Percentiles rank a stretch among this genome's conserved stretches.
phyloP scores from a whole-genome alignment of 2,329 filamentous ascomycete species.

The Sarocladium kiliense region DNA sequence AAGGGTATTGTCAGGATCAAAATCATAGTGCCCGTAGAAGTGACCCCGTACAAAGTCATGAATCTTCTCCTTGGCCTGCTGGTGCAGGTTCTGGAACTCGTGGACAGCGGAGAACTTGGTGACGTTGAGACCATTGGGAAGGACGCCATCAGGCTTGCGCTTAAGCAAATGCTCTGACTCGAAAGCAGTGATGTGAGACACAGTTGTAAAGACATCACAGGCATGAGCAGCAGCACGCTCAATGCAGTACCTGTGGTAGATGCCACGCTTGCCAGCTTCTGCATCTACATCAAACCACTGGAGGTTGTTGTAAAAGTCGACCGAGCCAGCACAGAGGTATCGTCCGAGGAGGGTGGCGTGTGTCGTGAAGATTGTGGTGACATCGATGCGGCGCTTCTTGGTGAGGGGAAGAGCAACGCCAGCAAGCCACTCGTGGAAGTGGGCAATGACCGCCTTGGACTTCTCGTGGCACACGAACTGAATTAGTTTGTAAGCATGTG shows the following conservation, averaged over 20 bases:
- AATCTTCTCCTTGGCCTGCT: slow-evolving; percentile 95
- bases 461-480: slow-evolving; percentile 94
- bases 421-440: slow-evolving; percentile 98
- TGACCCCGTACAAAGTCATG: slow-evolving; percentile 97
- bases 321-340: slow-evolving; percentile 93
- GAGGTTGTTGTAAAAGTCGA: slow-evolving; percentile 99
- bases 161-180: slow-evolving; percentile 97
- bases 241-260: slow-evolving; percentile 98
- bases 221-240: slow-evolving; percentile 89
- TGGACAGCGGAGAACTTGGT: slow-evolving; percentile 96
- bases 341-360: slow-evolving; percentile 92
- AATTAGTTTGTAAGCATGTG: slow-evolving; percentile 12
- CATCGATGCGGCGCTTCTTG: slow-evolving; percentile 91
- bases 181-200: slow-evolving; percentile 97
- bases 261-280: slow-evolving; percentile 94
- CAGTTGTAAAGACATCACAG: slow-evolving; percentile 95
- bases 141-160: slow-evolving; percentile 92
- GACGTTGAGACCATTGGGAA: slow-evolving; percentile 95
- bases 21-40: slow-evolving; percentile 98
- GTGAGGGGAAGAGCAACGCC: slow-evolving; percentile 87
- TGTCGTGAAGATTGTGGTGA: slow-evolving; percentile 98
- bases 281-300: slow-evolving; percentile 95
- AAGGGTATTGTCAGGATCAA: slow-evolving; percentile 91
- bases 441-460: slow-evolving; percentile 86
- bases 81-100: slow-evolving; percentile 97